Evolutionary conservation across 1,284 basidiomycete species (phyloP), one percentile per base, ranked within the genome.

Genomic region (Ceratobasidium sp.): DNA sequence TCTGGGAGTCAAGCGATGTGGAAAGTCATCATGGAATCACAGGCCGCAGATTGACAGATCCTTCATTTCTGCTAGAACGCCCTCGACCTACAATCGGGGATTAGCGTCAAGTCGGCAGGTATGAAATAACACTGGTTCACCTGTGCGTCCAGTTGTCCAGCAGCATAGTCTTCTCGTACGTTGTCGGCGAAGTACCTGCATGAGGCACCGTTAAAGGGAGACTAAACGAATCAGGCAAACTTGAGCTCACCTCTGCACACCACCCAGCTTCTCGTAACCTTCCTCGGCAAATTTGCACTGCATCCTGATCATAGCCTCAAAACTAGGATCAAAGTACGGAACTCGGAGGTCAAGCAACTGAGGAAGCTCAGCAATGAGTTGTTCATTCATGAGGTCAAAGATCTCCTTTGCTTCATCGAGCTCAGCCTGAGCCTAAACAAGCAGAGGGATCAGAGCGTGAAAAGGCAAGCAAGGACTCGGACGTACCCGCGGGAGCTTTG

Each of bases 271-370:
- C 84, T 99, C 96, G 81, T 99, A 99, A 0, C 95, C 98, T 79
- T 98, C 96, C 81, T 98, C 94, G 0, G 96, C 95, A 80, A 98
- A 98, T 80, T 96, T 95, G 80, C 94, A 89, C 82, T 99, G 97
- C 88, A 98, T 94, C 53, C 98, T 89, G 79, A 98, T 94, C 97
- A 99, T 98, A 41, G 97, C 94, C 83, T 99, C 98, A 81, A 99
- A 98, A 78, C 93, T 96, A 0, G 98, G 98, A 82, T 99, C 97
- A 76, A 99, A 94, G 85, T 95, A 99, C 7, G 98, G 97, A 53
- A 99, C 92, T 46, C 98, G 92, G 29, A 98, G 88, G 79, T 98
- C 96, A 61, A 99, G 88, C 34, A 99, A 84, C 79, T 97, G 90
- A 0, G 98, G 98, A 7, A 99, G 86, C 80, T 99, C 98, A 34